A percentile compares a stretch with the other conserved stretches of the same genome.
phyloP scores from a whole-genome alignment of 1,284 basidiomycete species.

The Golubevia pallescens region DNA sequence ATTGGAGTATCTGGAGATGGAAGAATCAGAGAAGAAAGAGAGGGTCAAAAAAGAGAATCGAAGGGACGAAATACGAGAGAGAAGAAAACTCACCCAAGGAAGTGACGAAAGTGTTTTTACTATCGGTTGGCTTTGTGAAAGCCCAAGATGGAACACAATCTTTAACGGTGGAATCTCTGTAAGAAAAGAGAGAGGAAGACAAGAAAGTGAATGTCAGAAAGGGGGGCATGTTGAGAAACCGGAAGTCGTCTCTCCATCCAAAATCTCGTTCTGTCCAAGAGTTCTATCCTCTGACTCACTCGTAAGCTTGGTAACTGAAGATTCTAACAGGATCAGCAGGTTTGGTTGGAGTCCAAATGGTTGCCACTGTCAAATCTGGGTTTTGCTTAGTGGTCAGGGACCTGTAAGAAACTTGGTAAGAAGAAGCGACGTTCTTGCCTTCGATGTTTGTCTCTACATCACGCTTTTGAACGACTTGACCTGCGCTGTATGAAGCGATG shows the following conservation, averaged over 20 bases:
- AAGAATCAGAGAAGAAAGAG: no score
- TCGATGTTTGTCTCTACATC: constrained; percentile 19
- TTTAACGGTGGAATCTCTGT: constrained; percentile 6
- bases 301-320: constrained; percentile 5
- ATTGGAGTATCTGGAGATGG: background rate
- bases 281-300: no score
- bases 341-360: constrained; percentile 8
- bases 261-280: no score
- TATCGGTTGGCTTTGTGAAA: background rate
- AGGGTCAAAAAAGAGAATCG: no score
- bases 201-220: no score
- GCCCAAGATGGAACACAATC: constrained; percentile 13
- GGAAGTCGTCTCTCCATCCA: no score
- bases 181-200: no score
- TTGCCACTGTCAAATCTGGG: constrained; percentile 14
- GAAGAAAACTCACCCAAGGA: constrained; percentile 3
- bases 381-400: background rate
- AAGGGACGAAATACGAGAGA: background rate
- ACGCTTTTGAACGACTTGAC: constrained; percentile 29
- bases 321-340: constrained; percentile 4
- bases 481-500: constrained; percentile 23
- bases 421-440: constrained; percentile 16
- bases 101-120: background rate
- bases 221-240: no score
- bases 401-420: background rate